Percentiles rank a stretch among this genome's conserved stretches.
These are phyloP conservation scores for Volvariella surrecta DNA, from an alignment of 1,284 basidiomycete genomes.

Conservation along the genomic window DNA sequence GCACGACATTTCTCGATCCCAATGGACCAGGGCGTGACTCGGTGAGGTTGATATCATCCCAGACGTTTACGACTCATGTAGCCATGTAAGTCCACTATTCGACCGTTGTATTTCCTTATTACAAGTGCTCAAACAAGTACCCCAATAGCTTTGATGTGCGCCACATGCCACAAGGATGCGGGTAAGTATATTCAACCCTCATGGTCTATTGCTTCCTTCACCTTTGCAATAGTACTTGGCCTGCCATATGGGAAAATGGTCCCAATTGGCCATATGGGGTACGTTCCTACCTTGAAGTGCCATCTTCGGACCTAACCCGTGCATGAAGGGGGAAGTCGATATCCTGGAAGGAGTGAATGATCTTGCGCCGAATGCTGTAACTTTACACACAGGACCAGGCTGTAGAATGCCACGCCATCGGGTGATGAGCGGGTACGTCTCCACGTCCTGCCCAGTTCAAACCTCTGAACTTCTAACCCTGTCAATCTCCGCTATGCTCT, in stretches of 20 bases:
- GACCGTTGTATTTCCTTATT: slow-evolving; percentile 1
- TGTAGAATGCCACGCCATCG: slow-evolving; percentile 52
- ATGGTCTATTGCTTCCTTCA: slow-evolving; percentile 4
- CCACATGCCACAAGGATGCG: slow-evolving; percentile 55
- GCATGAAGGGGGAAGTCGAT: slow-evolving; percentile 52
- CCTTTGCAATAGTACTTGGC: slow-evolving; percentile 31
- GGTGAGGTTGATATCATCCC: slow-evolving; percentile 44
- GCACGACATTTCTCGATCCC: slow-evolving; percentile 32
- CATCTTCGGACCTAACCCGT: neutral
- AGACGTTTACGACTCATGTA: slow-evolving; percentile 43
- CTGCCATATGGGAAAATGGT: slow-evolving; percentile 40
- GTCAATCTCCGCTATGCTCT: neutral
- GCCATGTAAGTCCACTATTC: slow-evolving; percentile 36
- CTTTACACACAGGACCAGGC: slow-evolving; percentile 53
- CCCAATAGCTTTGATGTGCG: slow-evolving; percentile 39
- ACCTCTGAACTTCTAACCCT: no score
- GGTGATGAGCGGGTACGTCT: slow-evolving; percentile 39
- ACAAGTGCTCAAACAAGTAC: neutral
- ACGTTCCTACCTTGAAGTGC: slow-evolving; percentile 5
- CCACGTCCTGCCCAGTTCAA: neutral
- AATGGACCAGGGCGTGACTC: slow-evolving; percentile 50
- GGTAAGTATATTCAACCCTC: slow-evolving; percentile 38
- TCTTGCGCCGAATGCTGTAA: slow-evolving; percentile 43
- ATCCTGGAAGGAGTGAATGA: slow-evolving; percentile 65
- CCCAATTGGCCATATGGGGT: slow-evolving; percentile 42